Conservation (phyloP, 2,329 filamentous ascomycete species). For the Blumeriella jaapii region DNA sequence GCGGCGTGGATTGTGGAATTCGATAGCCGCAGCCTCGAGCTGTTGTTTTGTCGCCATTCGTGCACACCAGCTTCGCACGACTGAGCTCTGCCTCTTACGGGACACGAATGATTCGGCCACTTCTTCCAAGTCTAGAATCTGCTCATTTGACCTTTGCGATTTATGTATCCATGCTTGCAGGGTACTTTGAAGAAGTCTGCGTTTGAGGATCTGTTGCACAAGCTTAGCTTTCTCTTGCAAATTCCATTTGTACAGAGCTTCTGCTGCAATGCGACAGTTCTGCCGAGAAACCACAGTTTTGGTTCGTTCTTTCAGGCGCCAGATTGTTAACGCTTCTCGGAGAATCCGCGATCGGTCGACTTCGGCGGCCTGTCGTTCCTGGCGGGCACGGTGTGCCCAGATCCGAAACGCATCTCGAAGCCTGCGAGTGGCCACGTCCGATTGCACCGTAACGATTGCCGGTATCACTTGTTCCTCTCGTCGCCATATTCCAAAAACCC, state of each 20-base stretch:
- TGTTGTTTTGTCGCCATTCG: slow-evolving; percentile 14
- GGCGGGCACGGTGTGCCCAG: slow-evolving; percentile 37
- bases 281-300: slow-evolving; percentile 40
- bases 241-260: slow-evolving; percentile 43
- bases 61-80: slow-evolving; percentile 19
- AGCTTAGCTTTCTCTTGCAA: slow-evolving; percentile 36
- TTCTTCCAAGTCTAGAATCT: slow-evolving; percentile 18
- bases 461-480: slow-evolving; percentile 20
- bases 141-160: slow-evolving; percentile 26
- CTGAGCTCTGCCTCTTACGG: slow-evolving; percentile 17
- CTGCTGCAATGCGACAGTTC: slow-evolving; percentile 41
- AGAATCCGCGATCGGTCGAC: slow-evolving; percentile 41
- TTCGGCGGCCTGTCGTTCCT: slow-evolving; percentile 36
- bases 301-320: slow-evolving; percentile 49
- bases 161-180: slow-evolving; percentile 30
- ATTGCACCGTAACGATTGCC: slow-evolving; percentile 29
- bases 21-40: slow-evolving; percentile 15
- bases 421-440: slow-evolving; percentile 34
- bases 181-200: slow-evolving; percentile 28
- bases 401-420: slow-evolving; percentile 34
- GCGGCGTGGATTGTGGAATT: slow-evolving; percentile 16
- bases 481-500: slow-evolving; percentile 20
- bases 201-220: slow-evolving; percentile 30
- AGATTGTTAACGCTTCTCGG: slow-evolving; percentile 45
- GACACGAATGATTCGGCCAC: slow-evolving; percentile 16